phyloP scores from a whole-genome alignment of 2,329 filamentous ascomycete species.

The Polychaeton citri region DNA sequence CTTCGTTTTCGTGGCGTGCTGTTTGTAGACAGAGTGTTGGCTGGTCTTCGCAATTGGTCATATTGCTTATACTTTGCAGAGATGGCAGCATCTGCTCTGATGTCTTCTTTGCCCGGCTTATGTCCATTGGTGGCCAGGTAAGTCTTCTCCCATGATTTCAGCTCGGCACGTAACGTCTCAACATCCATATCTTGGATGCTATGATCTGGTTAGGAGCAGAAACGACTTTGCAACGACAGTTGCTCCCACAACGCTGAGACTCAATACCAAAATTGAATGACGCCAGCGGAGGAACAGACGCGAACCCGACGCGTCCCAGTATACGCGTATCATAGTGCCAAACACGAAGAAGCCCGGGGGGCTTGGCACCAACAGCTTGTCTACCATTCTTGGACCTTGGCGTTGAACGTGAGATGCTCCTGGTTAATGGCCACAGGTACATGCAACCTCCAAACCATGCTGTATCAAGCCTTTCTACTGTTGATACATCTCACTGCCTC shows the following conservation, averaged over 20 bases:
- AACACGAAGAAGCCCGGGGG: not conserved
- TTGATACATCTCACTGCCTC: too few relatives aligned
- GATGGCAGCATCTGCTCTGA: constrained; percentile 62
- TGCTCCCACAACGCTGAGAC: not conserved
- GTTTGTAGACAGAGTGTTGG: constrained; percentile 27
- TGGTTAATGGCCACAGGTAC: too few relatives aligned
- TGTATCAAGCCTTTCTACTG: too few relatives aligned
- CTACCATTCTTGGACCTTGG: too few relatives aligned
- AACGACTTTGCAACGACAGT: not conserved
- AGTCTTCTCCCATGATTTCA: constrained; percentile 62
- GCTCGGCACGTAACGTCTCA: constrained; percentile 43
- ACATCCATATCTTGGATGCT: not conserved
- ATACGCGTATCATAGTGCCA: too few relatives aligned
- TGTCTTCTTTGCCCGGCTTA: constrained; percentile 61
- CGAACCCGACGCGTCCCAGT: not conserved
- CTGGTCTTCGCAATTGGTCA: constrained; percentile 48
- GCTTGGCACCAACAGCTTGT: not conserved
- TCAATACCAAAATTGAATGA: too few relatives aligned
- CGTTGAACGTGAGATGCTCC: too few relatives aligned
- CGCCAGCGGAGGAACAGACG: not conserved
- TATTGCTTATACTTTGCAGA: constrained; percentile 68
- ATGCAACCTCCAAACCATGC: too few relatives aligned
- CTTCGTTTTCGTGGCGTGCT: constrained; percentile 20
- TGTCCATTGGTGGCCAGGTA: constrained; percentile 53
- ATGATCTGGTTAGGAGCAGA: not conserved